Evolutionary conservation across 805 yeast species (phyloP).

Genomic region (Metschnikowia bowlesiae): DNA sequence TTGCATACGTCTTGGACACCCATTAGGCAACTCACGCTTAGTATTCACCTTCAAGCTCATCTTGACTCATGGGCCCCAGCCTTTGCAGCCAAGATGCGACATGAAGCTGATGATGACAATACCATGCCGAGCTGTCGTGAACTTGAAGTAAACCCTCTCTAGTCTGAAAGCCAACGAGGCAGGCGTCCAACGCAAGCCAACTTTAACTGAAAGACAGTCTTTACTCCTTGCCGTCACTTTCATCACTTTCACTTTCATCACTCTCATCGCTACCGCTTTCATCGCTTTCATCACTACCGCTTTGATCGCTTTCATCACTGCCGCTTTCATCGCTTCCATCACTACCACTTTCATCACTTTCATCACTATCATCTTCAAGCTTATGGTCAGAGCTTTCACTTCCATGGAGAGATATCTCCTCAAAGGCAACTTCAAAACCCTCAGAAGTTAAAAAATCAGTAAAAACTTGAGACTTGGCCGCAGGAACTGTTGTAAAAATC

Average conservation of each 20-base stretch:
- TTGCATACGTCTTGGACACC: too few relatives aligned
- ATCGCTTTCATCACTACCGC: background rate
- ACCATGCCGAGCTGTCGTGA: too few relatives aligned
- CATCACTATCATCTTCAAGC: constrained; percentile 3
- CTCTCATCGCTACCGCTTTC: constrained; percentile 12
- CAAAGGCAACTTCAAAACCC: constrained; percentile 62
- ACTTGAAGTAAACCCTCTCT: too few relatives aligned
- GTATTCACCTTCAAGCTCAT: too few relatives aligned
- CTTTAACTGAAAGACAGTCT: too few relatives aligned
- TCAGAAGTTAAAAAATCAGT: constrained; percentile 41
- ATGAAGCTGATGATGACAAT: too few relatives aligned
- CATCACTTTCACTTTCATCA: constrained; percentile 1
- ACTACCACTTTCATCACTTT: background rate
- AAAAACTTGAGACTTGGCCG: constrained; percentile 50
- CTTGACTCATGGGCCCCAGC: too few relatives aligned
- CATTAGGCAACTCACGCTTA: too few relatives aligned
- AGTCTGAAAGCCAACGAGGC: background rate
- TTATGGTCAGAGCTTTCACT: constrained; percentile 10
- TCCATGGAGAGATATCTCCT: constrained; percentile 38
- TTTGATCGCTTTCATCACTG: background rate
- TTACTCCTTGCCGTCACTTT: background rate
- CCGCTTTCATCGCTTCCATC: constrained; percentile 1
- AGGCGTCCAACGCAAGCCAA: background rate
- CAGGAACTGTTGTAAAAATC: constrained; percentile 71
- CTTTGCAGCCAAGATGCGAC: too few relatives aligned